A percentile compares a stretch with the other conserved stretches of the same genome.
Conservation (phyloP, 768 basidiomycete genomes). For the Nidularia sp. region DNA sequence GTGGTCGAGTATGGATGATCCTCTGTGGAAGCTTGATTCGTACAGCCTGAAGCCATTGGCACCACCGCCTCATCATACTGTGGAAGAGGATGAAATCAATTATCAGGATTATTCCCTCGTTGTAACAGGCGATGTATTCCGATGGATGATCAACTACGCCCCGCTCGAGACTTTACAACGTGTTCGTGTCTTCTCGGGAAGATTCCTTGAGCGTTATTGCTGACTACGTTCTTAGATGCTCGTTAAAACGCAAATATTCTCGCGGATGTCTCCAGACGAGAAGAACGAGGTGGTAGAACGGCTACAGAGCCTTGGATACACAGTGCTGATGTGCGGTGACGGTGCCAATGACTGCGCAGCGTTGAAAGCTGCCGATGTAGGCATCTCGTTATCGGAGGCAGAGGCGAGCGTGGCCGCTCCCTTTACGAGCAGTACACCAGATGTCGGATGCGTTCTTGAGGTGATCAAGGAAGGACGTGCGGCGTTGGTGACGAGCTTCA, state of each 20-base stretch:
- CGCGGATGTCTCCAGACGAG: slow-evolving; percentile 99
- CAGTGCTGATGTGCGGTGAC: slow-evolving; percentile 97
- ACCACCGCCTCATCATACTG: slow-evolving; percentile 65
- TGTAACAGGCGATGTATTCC: slow-evolving; percentile 92
- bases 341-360: slow-evolving; percentile 99
- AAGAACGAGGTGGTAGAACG: slow-evolving; percentile 98
- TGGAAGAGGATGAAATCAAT: slow-evolving; percentile 68
- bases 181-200: slow-evolving; percentile 39
- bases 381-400: slow-evolving; percentile 93
- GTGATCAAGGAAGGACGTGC: slow-evolving; percentile 96
- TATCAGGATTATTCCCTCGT: slow-evolving; percentile 89
- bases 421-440: slow-evolving; percentile 90
- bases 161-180: slow-evolving; percentile 92
- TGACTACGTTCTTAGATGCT: slow-evolving; percentile 67
- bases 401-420: slow-evolving; percentile 98
- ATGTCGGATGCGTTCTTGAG: slow-evolving; percentile 94
- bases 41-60: slow-evolving; percentile 82
- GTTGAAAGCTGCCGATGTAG: slow-evolving; percentile 97
- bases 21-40: slow-evolving; percentile 76
- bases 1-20: slow-evolving; percentile 93
- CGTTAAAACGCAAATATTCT: slow-evolving; percentile 93
- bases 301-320: slow-evolving; percentile 89
- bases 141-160: slow-evolving; percentile 97
- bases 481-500: slow-evolving; percentile 96
- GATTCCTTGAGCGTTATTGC: not conserved